phyloP scores from a whole-genome alignment of 2,329 filamentous ascomycete genomes.

The Fusarium praegraminearum region DNA sequence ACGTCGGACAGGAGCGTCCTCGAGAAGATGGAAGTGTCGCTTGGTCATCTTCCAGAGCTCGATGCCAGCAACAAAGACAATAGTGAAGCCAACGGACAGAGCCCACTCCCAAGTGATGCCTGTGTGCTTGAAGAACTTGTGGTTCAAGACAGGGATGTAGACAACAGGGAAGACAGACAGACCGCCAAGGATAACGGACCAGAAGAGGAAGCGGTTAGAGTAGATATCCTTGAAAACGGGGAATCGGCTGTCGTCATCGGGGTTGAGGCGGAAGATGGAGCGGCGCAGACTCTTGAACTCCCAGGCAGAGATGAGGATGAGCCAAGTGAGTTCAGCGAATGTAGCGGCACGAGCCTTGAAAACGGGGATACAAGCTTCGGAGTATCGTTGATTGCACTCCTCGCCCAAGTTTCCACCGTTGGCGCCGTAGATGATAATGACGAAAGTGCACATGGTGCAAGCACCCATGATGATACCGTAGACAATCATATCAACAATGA shows the following conservation, averaged over 20 bases:
- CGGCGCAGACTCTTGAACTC: constrained; percentile 80
- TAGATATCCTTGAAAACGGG: constrained; percentile 73
- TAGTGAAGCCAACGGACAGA: constrained; percentile 71
- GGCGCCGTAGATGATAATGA: constrained; percentile 71
- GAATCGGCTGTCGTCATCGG: constrained; percentile 62
- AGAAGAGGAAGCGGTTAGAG: constrained; percentile 77
- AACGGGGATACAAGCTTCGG: constrained; percentile 67
- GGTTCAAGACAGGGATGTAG: constrained; percentile 80
- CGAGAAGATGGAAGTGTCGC: constrained; percentile 65
- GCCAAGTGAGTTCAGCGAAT: constrained; percentile 79
- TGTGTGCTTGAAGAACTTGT: constrained; percentile 77
- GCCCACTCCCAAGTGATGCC: constrained; percentile 82
- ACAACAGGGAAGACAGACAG: constrained; percentile 74
- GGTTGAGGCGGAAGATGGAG: constrained; percentile 76
- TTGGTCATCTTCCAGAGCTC: constrained; percentile 80
- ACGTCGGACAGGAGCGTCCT: constrained; percentile 63
- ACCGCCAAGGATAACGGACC: constrained; percentile 70
- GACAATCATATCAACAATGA: constrained; percentile 82
- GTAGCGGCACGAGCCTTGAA: constrained; percentile 79
- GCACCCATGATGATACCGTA: constrained; percentile 83
- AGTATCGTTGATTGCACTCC: constrained; percentile 72
- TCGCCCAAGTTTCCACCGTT: constrained; percentile 67
- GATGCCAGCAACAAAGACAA: constrained; percentile 74
- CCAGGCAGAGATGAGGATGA: constrained; percentile 80
- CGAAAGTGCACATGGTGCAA: constrained; percentile 73